Evolutionary conservation across 164 flowering plant genomes (phyloP).

Genomic region (Aristolochia fimbriata): DNA sequence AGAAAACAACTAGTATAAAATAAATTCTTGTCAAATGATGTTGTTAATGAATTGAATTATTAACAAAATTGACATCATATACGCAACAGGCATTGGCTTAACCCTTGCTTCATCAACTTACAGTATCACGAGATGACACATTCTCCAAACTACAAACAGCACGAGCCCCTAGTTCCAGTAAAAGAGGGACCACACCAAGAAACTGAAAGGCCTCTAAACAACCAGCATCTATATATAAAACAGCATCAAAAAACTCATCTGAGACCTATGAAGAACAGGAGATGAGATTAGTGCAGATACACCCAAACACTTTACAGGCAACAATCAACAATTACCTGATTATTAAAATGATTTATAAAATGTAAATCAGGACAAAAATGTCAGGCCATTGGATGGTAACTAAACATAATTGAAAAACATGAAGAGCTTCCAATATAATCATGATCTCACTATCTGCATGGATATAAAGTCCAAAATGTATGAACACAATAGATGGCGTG

Average conservation of each 20-base stretch:
- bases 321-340: background rate
- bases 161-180: slow-evolving; percentile 67
- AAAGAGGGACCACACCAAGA: slow-evolving; percentile 62
- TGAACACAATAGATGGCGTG: too few relatives aligned
- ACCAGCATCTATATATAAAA: slow-evolving; percentile 88
- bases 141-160: slow-evolving; percentile 84
- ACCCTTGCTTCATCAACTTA: slow-evolving; percentile 16
- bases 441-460: too few relatives aligned
- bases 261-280: slow-evolving; percentile 40
- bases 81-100: too few relatives aligned
- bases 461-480: too few relatives aligned
- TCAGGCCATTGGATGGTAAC: background rate
- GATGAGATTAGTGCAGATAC: slow-evolving; percentile 2
- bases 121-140: slow-evolving; percentile 53
- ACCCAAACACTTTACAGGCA: background rate
- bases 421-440: background rate
- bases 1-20: background rate
- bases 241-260: slow-evolving; percentile 58
- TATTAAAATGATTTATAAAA: background rate
- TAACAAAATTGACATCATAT: background rate
- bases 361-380: background rate
- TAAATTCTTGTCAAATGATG: background rate
- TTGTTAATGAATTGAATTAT: background rate
- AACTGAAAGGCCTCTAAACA: slow-evolving; percentile 81
- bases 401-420: background rate